Base-by-base conservation (phyloP, 1,139 yeast species). In the Meyerozyma elateridarum region DNA sequence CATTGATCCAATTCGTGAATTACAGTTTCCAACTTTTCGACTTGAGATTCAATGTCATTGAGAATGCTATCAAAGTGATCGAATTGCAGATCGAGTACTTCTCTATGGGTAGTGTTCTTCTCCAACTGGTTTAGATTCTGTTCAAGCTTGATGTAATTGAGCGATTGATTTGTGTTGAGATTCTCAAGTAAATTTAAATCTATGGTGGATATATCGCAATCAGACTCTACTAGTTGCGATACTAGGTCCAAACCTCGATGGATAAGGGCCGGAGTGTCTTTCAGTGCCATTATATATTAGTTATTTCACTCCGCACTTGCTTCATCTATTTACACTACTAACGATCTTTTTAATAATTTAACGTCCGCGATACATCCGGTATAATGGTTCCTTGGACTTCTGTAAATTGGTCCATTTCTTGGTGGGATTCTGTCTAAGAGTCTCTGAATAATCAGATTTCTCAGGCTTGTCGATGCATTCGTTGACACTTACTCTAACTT, bases 401-500 rank as follows among this genome's bases (percentile, higher is more conserved):
- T 69, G 61, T 39, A 70, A 51, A 45, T 73, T 73, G 30, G 65
- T 48, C 64, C 73, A 73, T 41, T 73, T 73, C 54, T 77, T 79
- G n/a, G 84, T 68, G 21, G 96, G 95, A 35, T 70, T 69, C 38
- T 65, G 61, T 41, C 72, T 65, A 46, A 80, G 55, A 49, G 70
- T 60, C 39, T 76, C 76, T 32, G 71, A 67, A 44, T 72, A 76
- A 53, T 88, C 73, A 22, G 72, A 59, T 20, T 64, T 60, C 21
- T 61, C 64, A 1, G 75, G 71, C 30, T 60, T 66, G 26, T 70
- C 64, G 15, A 65, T 56, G 37, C 61, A 59, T 27, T 48, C 46
- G 50, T 75, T 61, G 34, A 87, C 66, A 22, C 96, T 89, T 8
- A 82, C 81, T 63, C 94, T 76, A 22, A 88, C 75, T 37, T 73